Evolutionary conservation across 495 filamentous ascomycete species (phyloP).

Genomic region (Lentithecium fluviatile): DNA sequence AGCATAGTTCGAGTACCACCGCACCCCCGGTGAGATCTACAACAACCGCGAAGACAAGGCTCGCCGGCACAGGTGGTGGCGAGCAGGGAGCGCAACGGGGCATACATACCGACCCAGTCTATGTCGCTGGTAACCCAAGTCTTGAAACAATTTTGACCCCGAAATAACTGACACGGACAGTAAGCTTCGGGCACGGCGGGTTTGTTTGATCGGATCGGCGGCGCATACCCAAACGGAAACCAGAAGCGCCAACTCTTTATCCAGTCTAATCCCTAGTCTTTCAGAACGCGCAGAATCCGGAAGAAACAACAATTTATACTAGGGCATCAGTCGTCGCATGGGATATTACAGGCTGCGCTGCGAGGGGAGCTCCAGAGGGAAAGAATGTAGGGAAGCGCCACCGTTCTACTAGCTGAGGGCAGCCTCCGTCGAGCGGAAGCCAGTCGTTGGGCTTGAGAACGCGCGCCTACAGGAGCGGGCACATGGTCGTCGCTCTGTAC

Average conservation of each 20-base stretch:
- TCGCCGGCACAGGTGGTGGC: neutral
- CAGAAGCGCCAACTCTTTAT: slow-evolving; percentile 36
- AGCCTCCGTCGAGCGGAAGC: slow-evolving; percentile 22
- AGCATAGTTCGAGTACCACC: neutral
- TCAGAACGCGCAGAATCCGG: slow-evolving; percentile 33
- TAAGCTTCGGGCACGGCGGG: slow-evolving; percentile 16
- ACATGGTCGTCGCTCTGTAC: slow-evolving; percentile 37
- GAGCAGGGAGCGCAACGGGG: neutral
- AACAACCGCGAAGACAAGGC: neutral
- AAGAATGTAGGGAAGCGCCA: slow-evolving; percentile 39
- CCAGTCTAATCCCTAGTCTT: slow-evolving; percentile 40
- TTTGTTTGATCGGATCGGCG: neutral
- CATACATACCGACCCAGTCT: neutral
- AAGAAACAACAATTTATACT: slow-evolving; percentile 36
- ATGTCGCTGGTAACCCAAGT: slow-evolving; percentile 20
- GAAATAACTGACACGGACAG: slow-evolving; percentile 27
- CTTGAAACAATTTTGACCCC: slow-evolving; percentile 28
- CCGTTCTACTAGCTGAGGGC: slow-evolving; percentile 16
- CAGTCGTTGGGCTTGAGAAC: slow-evolving; percentile 14
- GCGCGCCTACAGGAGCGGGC: slow-evolving; percentile 29
- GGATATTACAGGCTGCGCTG: slow-evolving; percentile 9
- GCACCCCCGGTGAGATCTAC: too few relatives aligned
- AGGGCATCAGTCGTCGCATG: slow-evolving; percentile 31
- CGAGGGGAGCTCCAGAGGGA: slow-evolving; percentile 22
- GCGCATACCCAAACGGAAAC: slow-evolving; percentile 24